phyloP scores from a whole-genome alignment of 257 asterid species.

The Ophiorrhiza pumila region DNA sequence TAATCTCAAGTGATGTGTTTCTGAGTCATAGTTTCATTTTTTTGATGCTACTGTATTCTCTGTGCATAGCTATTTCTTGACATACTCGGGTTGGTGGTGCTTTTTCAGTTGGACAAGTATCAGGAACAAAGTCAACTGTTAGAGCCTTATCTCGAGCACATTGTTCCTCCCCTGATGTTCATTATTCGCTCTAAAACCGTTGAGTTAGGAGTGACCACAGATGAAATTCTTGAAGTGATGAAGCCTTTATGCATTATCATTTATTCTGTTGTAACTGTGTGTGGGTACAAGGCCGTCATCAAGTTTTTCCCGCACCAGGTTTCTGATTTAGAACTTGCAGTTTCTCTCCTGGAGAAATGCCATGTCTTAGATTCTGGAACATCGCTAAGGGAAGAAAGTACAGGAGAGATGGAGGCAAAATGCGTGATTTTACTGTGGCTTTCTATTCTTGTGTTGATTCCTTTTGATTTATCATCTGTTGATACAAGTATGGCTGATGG shows the following conservation, averaged over 20 bases:
- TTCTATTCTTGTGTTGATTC: slow-evolving; percentile 87
- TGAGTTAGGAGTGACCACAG: slow-evolving; percentile 56
- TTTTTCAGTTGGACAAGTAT: slow-evolving; percentile 85
- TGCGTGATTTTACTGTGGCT: slow-evolving; percentile 89
- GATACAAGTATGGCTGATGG: slow-evolving; percentile 67
- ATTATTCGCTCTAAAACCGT: slow-evolving; percentile 71
- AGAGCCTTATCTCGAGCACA: slow-evolving; percentile 92
- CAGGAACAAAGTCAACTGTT: slow-evolving; percentile 94
- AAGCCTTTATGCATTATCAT: slow-evolving; percentile 78
- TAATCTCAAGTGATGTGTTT: not conserved
- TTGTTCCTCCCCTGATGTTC: slow-evolving; percentile 81
- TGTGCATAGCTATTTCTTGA: not conserved
- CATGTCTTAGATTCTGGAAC: slow-evolving; percentile 53
- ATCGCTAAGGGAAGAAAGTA: slow-evolving; percentile 88
- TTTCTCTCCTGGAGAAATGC: slow-evolving; percentile 78
- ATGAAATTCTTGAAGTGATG: slow-evolving; percentile 62
- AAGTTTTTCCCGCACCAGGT: slow-evolving; percentile 97
- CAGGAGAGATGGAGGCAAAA: slow-evolving; percentile 97
- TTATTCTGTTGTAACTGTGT: slow-evolving; percentile 85
- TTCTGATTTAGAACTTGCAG: slow-evolving; percentile 94
- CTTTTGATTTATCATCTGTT: slow-evolving; percentile 87
- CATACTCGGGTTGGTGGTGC: slow-evolving; percentile 1
- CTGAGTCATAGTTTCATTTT: not conserved
- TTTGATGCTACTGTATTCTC: not conserved
- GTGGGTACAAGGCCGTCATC: slow-evolving; percentile 91